Evolutionary conservation across 371 early-diverging fungal genomes (phyloP).

Genomic region (Mucor piriformis): DNA sequence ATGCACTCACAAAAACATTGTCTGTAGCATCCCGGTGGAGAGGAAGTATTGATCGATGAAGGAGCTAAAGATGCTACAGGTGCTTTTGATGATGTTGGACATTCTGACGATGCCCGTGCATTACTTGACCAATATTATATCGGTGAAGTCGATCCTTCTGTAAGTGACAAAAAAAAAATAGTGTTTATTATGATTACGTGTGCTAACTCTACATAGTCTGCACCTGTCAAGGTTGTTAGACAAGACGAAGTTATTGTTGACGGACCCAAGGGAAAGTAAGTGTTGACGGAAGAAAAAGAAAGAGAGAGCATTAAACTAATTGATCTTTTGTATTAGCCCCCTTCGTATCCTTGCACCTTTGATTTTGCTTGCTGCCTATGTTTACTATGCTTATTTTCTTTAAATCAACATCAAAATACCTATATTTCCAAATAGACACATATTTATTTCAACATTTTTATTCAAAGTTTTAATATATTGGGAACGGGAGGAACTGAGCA

Average conservation of each 20-base stretch:
- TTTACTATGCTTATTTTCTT: slow-evolving; percentile 11
- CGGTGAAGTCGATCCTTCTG: slow-evolving; percentile 72
- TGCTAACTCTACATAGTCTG: too few relatives aligned
- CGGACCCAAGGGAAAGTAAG: slow-evolving; percentile 55
- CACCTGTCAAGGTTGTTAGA: slow-evolving; percentile 33
- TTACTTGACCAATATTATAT: slow-evolving; percentile 71
- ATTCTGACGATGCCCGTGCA: slow-evolving; percentile 91
- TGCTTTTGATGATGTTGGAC: slow-evolving; percentile 96
- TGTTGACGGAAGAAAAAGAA: background rate
- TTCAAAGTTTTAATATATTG: too few relatives aligned
- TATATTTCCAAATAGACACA: slow-evolving; percentile 5
- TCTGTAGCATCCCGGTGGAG: slow-evolving; percentile 81
- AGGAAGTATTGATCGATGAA: slow-evolving; percentile 77
- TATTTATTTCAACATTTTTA: background rate
- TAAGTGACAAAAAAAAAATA: slow-evolving; percentile 35
- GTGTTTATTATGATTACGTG: slow-evolving; percentile 6
- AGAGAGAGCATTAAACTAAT: background rate
- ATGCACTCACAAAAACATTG: background rate
- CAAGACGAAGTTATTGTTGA: slow-evolving; percentile 13
- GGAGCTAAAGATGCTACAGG: slow-evolving; percentile 90
- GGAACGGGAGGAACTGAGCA: too few relatives aligned
- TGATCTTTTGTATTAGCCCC: slow-evolving; percentile 29
- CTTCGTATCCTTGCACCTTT: slow-evolving; percentile 43
- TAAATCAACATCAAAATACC: slow-evolving; percentile 11
- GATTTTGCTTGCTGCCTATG: slow-evolving; percentile 24